Conservation (phyloP, 2,329 filamentous ascomycete species). For the Arthrobotrys conoides region DNA sequence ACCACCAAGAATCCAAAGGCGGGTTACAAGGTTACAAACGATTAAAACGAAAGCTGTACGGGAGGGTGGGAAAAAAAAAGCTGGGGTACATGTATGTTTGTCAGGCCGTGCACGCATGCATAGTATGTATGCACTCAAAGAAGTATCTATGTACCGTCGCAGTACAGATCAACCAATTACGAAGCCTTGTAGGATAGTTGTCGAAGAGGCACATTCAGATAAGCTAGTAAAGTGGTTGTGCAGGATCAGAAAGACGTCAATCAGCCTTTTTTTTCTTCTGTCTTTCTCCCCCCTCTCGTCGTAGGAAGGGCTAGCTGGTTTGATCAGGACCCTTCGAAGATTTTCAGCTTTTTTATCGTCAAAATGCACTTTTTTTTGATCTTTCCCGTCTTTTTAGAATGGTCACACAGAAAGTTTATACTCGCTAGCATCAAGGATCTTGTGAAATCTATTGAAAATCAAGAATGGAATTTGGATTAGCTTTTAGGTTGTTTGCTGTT, state of each 20-base stretch:
- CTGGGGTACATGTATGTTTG: slow-evolving; percentile 53
- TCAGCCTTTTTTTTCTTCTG: neutral
- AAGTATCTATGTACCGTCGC: slow-evolving; percentile 6
- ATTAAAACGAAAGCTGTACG: neutral
- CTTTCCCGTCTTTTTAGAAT: neutral
- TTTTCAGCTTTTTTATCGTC: neutral
- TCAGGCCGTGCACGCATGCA: slow-evolving; percentile 55
- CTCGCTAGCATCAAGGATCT: slow-evolving; percentile 27
- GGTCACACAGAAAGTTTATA: slow-evolving; percentile 25
- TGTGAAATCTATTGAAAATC: slow-evolving; percentile 9
- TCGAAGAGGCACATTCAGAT: slow-evolving; percentile 38
- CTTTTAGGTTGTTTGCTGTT: slow-evolving; percentile 34
- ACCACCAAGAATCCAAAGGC: slow-evolving; percentile 1
- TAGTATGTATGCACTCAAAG: slow-evolving; percentile 23
- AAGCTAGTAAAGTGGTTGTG: slow-evolving; percentile 22
- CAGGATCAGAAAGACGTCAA: slow-evolving; percentile 16
- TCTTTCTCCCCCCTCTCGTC: too few relatives aligned
- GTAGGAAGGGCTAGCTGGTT: neutral
- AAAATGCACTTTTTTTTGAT: neutral
- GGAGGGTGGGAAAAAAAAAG: slow-evolving; percentile 35
- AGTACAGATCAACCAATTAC: slow-evolving; percentile 33
- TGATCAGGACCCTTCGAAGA: neutral
- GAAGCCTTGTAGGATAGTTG: slow-evolving; percentile 28
- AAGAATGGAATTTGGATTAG: slow-evolving; percentile 40
- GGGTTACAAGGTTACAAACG: slow-evolving; percentile 37